Percentiles rank a stretch among this genome's conserved stretches.
Conservation (phyloP, 1,284 basidiomycete genomes). For the Peniophora sp. region DNA sequence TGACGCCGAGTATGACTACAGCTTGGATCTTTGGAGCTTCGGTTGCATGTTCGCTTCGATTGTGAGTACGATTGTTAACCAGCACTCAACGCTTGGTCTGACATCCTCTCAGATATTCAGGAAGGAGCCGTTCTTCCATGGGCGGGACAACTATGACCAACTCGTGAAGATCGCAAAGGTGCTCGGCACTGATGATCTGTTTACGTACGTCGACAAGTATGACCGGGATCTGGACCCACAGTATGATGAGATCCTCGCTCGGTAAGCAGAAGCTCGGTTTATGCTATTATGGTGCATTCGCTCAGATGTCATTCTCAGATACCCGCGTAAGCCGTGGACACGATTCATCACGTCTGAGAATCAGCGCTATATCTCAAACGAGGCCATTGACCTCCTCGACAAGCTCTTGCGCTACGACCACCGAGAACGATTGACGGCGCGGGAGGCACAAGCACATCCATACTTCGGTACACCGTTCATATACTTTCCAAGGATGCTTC, state of each 20-base stretch:
- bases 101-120: conserved; percentile 96
- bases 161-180: conserved; percentile 98
- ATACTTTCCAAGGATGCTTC: no score
- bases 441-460: conserved; percentile 82
- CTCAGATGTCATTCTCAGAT: conserved; percentile 36
- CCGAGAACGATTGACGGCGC: conserved; percentile 91
- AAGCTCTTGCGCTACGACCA: conserved; percentile 95
- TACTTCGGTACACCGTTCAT: conserved; percentile 66
- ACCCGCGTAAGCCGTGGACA: conserved; percentile 91
- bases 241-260: conserved; percentile 84
- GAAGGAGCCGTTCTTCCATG: conserved; percentile 99
- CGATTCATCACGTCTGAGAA: conserved; percentile 93
- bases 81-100: conserved; percentile 30
- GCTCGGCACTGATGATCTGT: conserved; percentile 92
- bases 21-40: conserved; percentile 96
- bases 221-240: conserved; percentile 88
- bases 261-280: conserved; percentile 28
- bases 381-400: conserved; percentile 95
- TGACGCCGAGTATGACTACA: conserved; percentile 81
- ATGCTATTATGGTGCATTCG: conserved; percentile 4
- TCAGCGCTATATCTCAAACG: conserved; percentile 95
- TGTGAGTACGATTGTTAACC: conserved; percentile 40
- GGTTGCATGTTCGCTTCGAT: conserved; percentile 99
- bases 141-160: conserved; percentile 98
- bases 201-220: conserved; percentile 87